Percentiles rank a stretch among this genome's conserved stretches.
phyloP scores from a whole-genome alignment of 306 rosid genomes.

The Vigna radiata region DNA sequence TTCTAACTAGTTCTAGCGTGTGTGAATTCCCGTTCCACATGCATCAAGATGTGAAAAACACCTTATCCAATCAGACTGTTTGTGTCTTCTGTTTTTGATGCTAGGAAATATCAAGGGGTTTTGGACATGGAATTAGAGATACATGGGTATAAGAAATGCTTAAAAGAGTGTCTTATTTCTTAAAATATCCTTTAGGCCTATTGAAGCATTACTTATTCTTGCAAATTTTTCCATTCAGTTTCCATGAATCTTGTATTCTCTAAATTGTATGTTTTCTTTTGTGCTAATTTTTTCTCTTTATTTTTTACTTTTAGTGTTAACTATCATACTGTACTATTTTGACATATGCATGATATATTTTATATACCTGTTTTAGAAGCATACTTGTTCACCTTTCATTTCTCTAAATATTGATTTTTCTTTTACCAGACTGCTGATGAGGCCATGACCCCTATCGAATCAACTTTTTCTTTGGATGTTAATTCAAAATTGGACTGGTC shows the following conservation, averaged over 20 bases:
- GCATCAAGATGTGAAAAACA: not conserved
- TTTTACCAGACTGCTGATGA: slow-evolving; percentile 84
- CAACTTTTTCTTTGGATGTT: slow-evolving; percentile 92
- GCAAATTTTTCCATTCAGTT: slow-evolving; percentile 17
- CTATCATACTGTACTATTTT: slow-evolving; percentile 15
- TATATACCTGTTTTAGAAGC: slow-evolving; percentile 10
- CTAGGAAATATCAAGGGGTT: not conserved
- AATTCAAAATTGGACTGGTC: slow-evolving; percentile 95
- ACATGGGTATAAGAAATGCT: not conserved
- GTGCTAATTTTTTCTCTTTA: slow-evolving; percentile 2
- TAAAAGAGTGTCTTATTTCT: not conserved
- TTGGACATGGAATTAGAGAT: slow-evolving; percentile 30
- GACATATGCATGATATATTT: slow-evolving; percentile 18
- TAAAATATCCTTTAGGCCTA: not conserved
- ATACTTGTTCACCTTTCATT: slow-evolving; percentile 14
- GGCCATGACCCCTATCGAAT: slow-evolving; percentile 98
- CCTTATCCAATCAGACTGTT: not conserved
- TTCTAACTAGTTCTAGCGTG: not conserved
- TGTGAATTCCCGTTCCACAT: not conserved
- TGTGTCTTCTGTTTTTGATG: slow-evolving; percentile 34
- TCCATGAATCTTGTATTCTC: slow-evolving; percentile 24
- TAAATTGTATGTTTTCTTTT: not conserved
- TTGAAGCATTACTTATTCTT: slow-evolving; percentile 10
- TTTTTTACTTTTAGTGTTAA: slow-evolving; percentile 1
- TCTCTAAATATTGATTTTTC: not conserved